phyloP scores from a whole-genome alignment of 805 yeast genomes.

The Wickerhamomyces hampshirensis region DNA sequence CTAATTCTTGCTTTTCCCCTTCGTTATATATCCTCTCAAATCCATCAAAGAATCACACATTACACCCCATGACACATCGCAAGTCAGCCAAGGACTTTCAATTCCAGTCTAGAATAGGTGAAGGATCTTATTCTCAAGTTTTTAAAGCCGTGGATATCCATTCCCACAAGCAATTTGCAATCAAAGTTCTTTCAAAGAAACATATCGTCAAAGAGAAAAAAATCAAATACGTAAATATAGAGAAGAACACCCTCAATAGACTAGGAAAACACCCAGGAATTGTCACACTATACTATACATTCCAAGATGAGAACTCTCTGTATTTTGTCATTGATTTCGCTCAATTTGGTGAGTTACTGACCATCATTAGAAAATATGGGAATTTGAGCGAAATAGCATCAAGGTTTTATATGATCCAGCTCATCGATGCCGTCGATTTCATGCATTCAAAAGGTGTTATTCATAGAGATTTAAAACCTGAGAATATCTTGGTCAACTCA shows the following conservation, averaged over 20 bases:
- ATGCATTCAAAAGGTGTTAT: slow-evolving; percentile 88
- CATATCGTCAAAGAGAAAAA: slow-evolving; percentile 94
- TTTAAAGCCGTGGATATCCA: slow-evolving; percentile 78
- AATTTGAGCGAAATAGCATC: slow-evolving; percentile 71
- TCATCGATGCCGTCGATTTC: slow-evolving; percentile 85
- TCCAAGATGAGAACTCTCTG: slow-evolving; percentile 83
- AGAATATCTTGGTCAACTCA: slow-evolving; percentile 77
- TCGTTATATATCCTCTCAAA: background rate
- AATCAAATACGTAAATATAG: slow-evolving; percentile 93
- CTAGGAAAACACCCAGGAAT: slow-evolving; percentile 94
- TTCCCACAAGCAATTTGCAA: slow-evolving; percentile 73
- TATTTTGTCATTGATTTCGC: slow-evolving; percentile 94
- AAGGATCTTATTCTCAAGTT: slow-evolving; percentile 94
- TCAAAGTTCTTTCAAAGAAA: slow-evolving; percentile 84
- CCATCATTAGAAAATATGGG: slow-evolving; percentile 73
- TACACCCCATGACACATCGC: slow-evolving; percentile 34
- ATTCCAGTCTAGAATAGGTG: slow-evolving; percentile 82
- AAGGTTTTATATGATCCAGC: slow-evolving; percentile 77
- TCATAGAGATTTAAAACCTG: slow-evolving; percentile 94
- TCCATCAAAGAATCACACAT: background rate
- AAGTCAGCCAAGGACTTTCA: slow-evolving; percentile 70
- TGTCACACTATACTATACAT: slow-evolving; percentile 86
- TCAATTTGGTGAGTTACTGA: slow-evolving; percentile 87
- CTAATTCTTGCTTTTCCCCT: slow-evolving; percentile 1
- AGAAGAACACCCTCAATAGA: slow-evolving; percentile 81